Base-by-base conservation (phyloP, 1,139 yeast species). In the Yarrowia galli region DNA sequence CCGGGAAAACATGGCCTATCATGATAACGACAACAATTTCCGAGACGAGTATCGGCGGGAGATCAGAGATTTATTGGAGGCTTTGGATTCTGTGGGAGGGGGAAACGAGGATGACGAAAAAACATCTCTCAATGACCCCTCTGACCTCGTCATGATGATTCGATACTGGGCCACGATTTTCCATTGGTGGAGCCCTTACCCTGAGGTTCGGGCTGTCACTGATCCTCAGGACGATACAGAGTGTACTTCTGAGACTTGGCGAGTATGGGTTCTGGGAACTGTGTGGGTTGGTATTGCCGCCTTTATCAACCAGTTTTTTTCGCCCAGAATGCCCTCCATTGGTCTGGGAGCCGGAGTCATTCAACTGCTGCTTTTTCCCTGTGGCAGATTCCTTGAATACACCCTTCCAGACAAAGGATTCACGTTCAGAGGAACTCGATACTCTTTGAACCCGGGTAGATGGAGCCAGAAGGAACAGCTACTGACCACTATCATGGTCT, bases 381-480 rank as follows among this genome's bases (percentile, higher is more conserved):
- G 84, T 5, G 70, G 82, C 56, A 77, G 86, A 70, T 83, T 80
- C 45, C 70, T 25, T 66, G 76, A 48, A 68, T 36, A 36, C 38
- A 86, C 18, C 71, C 83, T 82, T 68, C 91, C 91, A 5, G 80
- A 81, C 68, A 79, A 82, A 82, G 83, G 82, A 16, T 74, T 85
- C 74, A 80, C 74, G 48, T 75, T 75, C 70, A 77, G 77, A 71
- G 84, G 81, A 42, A 74, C 72, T 68, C 79, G 80, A 68, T 70
- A 77, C 73, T 76, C 85, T 67, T 72, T 86, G 73, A 82, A 87
- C 75, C 87, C 87, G 1, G 88, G 88, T 6, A 87, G 87, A 12
- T 89, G 91, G 90, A 80, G 83, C 43, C 82, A 79, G 72, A 89
- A 89, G 75, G 95, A 89, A 74, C 92, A 89, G 79, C 85, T 87